Evolutionary conservation across 345 rosid species (phyloP).

Genomic region (Draba incana): DNA sequence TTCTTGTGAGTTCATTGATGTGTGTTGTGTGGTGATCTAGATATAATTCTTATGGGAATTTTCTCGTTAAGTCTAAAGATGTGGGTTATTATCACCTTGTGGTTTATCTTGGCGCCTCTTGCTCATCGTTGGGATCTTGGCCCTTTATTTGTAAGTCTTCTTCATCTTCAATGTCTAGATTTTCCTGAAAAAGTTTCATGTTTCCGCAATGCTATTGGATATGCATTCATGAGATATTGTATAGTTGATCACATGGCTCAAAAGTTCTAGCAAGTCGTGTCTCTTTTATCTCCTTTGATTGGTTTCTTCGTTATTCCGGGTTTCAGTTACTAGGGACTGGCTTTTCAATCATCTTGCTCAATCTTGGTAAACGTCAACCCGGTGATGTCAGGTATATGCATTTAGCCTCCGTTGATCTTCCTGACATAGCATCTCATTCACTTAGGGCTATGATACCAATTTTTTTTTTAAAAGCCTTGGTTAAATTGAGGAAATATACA

Average conservation of each 20-base stretch:
- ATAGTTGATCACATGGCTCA: slow-evolving; percentile 8
- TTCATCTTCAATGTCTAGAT: slow-evolving; percentile 15
- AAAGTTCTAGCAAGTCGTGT: not conserved
- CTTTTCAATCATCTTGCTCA: slow-evolving; percentile 71
- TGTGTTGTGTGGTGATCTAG: slow-evolving; percentile 46
- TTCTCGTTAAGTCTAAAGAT: slow-evolving; percentile 70
- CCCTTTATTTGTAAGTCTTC: slow-evolving; percentile 74
- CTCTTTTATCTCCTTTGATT: not conserved
- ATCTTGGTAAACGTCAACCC: slow-evolving; percentile 80
- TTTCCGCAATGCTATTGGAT: slow-evolving; percentile 28
- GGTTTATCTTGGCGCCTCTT: slow-evolving; percentile 85
- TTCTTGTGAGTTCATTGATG: slow-evolving; percentile 35
- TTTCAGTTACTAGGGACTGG: slow-evolving; percentile 82
- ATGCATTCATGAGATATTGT: not conserved
- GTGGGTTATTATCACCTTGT: slow-evolving; percentile 61
- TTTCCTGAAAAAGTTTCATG: not conserved
- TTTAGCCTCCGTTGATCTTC: slow-evolving; percentile 1
- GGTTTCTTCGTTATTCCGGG: not conserved
- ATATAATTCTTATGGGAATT: slow-evolving; percentile 72
- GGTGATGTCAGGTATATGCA: slow-evolving; percentile 78
- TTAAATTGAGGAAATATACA: not conserved
- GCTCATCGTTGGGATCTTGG: slow-evolving; percentile 85
- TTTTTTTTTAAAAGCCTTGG: not conserved
- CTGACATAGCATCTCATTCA: not conserved
- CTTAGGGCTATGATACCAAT: not conserved